Evolutionary conservation across 1,284 basidiomycete genomes (phyloP).

Genomic region (Ceratorhiza oryzae-sativae): DNA sequence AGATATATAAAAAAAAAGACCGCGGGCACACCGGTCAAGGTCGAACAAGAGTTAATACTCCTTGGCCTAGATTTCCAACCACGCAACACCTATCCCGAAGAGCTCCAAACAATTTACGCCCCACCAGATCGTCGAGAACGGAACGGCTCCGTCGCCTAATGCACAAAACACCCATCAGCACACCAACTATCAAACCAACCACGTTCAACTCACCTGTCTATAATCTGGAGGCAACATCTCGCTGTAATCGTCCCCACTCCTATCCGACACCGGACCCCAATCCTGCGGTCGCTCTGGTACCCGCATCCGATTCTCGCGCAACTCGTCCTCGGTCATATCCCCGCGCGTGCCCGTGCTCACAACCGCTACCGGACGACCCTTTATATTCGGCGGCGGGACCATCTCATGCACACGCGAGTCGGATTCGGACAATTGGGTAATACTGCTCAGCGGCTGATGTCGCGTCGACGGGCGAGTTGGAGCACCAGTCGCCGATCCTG

Average conservation of each 20-base stretch:
- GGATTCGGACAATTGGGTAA: conserved; percentile 15
- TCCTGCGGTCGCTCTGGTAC: conserved; percentile 29
- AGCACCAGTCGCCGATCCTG: neutral
- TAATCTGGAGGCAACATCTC: conserved; percentile 27
- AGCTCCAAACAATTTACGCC: too few relatives aligned
- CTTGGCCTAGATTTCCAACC: too few relatives aligned
- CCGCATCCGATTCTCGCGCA: conserved; percentile 18
- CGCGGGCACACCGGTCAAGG: neutral
- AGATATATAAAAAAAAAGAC: neutral
- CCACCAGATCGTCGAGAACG: neutral
- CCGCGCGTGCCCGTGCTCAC: neutral
- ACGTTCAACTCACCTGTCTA: neutral
- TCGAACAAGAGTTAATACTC: too few relatives aligned
- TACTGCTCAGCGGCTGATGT: conserved; percentile 18
- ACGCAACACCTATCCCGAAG: too few relatives aligned
- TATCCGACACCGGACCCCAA: conserved; percentile 19
- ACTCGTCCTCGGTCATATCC: conserved; percentile 25
- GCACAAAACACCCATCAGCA: too few relatives aligned
- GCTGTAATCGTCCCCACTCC: neutral
- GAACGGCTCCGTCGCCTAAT: conserved; percentile 25
- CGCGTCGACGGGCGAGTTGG: neutral
- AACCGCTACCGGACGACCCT: neutral
- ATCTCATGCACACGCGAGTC: conserved; percentile 10
- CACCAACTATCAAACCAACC: neutral
- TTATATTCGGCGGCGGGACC: conserved; percentile 23